Base-by-base conservation (phyloP, 257 asterid genomes). In the Marsdenia floribunda region DNA sequence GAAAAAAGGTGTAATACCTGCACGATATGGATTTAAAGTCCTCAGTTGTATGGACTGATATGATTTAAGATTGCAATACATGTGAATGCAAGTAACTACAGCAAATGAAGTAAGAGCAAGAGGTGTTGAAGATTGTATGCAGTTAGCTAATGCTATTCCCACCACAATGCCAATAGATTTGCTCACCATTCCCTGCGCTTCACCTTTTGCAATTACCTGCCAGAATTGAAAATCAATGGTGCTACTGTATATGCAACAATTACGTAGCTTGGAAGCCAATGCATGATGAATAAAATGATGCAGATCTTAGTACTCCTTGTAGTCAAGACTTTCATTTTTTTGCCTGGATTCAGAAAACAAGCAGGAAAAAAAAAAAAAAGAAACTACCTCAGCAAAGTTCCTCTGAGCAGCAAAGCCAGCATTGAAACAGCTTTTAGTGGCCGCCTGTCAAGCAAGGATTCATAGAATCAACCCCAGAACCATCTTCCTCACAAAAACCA, bases 171-270 rank as follows among this genome's bases (percentile, higher is more conserved):
- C 99, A 38, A 92, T 61, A 76, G 91, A 90, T 85, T 94, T 94
- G 97, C 98, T 94, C 90, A 94, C 96, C 99, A 94, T 94, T 81
- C 99, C 99, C 83, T 92, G 99, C 82, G 98, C 98, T 87, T 94
- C 99, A 81, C 99, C 98, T 85, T 94, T 92, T 18, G 99, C 99
- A 85, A 94, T 94, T 76, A 94, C 97, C 98, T 94, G 91, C 66
- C 77, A 82, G 38, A 61, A 72, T 46, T 65, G 50, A 79, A 52
- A 42, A 78, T 68, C 60, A 73, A 75, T 77, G 82, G 61, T 60
- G 74, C n/a, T 50, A 64, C 64, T 52, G 44, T 29, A 37, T 29
- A 68, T 73, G 72, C 65, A 74, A 72, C 60, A 67, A 44, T 18
- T 26, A 69, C 53, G 44, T 15, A 65, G 0, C 14, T 26, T 13